Evolutionary conservation across 805 yeast species (phyloP), one percentile per base, ranked within the genome.

Genomic region (Scheffersomyces spartinae): DNA sequence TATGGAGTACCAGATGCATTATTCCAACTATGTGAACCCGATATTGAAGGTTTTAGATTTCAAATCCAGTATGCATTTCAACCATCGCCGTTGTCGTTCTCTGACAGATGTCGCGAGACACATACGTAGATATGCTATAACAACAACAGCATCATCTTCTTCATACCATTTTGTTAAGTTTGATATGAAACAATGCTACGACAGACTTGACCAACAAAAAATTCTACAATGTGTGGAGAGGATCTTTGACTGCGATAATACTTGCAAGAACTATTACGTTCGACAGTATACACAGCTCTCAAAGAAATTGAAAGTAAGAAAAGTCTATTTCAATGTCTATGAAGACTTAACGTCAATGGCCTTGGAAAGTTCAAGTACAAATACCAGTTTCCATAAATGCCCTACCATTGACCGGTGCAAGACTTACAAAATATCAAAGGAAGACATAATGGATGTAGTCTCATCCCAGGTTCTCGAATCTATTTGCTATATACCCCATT

Each of bases 121-220:
- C 3, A 32, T 78, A 0, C 30, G 43, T 5, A 18, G 36, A 0
- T n/a, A n/a, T n/a, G n/a, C n/a, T n/a, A n/a, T n/a, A n/a, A n/a
- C n/a, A n/a, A n/a, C n/a, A n/a, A n/a, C n/a, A n/a, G n/a, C n/a
- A n/a, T n/a, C n/a, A n/a, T n/a, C n/a, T n/a, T n/a, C n/a, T n/a
- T n/a, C n/a, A n/a, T n/a, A n/a, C n/a, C 67, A 56, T 39, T 67
- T 67, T 9, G 55, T 79, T 14, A 82, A 80, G 36, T 79, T 83
- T 46, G 97, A 86, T 45, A 71, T 81, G 34, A 64, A 62, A 28
- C 64, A 74, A 3, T 84, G 95, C 29, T 86, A 72, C 45, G 96
- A 88, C 40, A 67, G 73, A 2, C 54, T 85, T 10, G 74, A 80
- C 9, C 68, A 65, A 23, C 35, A 39, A 0, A 59, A 57, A 30